Evolutionary conservation across 208 protist genomes (phyloP).

Genomic region (Wallacemonas sp.): DNA sequence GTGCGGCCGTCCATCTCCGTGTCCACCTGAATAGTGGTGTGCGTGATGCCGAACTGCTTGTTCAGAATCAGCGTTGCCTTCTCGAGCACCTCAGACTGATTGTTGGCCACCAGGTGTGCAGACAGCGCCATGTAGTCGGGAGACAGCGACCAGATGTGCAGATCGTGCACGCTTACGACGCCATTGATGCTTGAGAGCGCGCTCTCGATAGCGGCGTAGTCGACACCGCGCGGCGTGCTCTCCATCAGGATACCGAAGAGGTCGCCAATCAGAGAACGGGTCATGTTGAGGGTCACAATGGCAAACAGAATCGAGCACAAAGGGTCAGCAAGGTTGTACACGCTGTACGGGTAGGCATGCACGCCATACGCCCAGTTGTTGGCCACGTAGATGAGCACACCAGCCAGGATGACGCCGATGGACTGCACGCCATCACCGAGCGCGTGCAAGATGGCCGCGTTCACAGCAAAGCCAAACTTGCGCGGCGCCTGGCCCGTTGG

Average conservation of each 20-base stretch:
- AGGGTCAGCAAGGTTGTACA: slow-evolving; percentile 90
- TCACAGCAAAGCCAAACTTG: slow-evolving; percentile 61
- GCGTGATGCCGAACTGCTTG: slow-evolving; percentile 62
- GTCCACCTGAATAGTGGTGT: slow-evolving; percentile 93
- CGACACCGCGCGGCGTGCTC: slow-evolving; percentile 70
- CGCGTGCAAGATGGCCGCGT: slow-evolving; percentile 87
- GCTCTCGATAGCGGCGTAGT: slow-evolving; percentile 49
- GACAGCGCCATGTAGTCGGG: slow-evolving; percentile 77
- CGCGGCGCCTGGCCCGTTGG: slow-evolving; percentile 10
- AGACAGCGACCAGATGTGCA: slow-evolving; percentile 91
- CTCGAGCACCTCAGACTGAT: slow-evolving; percentile 35
- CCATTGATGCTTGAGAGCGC: slow-evolving; percentile 61
- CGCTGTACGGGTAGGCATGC: slow-evolving; percentile 49
- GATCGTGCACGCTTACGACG: slow-evolving; percentile 80
- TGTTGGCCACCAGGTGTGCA: slow-evolving; percentile 74
- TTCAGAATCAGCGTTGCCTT: slow-evolving; percentile 68
- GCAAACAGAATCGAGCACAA: slow-evolving; percentile 88
- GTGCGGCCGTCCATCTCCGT: slow-evolving; percentile 33
- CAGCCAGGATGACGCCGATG: slow-evolving; percentile 86
- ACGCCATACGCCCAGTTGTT: slow-evolving; percentile 50
- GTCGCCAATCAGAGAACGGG: slow-evolving; percentile 57
- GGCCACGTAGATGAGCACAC: slow-evolving; percentile 74
- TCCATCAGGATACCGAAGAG: slow-evolving; percentile 92
- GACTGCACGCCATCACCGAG: slow-evolving; percentile 92
- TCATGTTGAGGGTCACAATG: slow-evolving; percentile 89